Base-by-base conservation (phyloP, 2,329 filamentous ascomycete genomes). In the Cladophialophora yegresii region DNA sequence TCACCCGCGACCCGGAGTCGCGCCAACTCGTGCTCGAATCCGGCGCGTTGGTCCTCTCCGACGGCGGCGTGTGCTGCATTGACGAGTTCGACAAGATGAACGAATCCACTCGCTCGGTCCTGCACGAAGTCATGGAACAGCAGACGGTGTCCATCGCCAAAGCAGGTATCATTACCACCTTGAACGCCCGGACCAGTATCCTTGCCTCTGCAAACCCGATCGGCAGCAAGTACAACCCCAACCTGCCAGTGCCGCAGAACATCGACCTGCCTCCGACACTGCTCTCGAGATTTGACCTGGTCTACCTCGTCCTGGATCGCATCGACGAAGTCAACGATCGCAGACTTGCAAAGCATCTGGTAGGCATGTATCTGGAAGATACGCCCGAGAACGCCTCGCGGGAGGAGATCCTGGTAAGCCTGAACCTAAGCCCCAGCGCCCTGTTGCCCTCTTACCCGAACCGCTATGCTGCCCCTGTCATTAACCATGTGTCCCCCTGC, bases 171-270 rank as follows among this genome's bases (percentile, higher is more conserved):
- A 91, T 91, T 73, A 91, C 89, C 1, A 99, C 95, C 0, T 82
- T 99, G 66, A 99, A 99, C 75, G 95, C 95, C 28, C 85, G 95
- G 74, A 98, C 95, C 1, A 96, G 91, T 69, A 97, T 99, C 73
- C 86, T 99, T 32, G 95, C 95, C 16, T 98, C 93, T 10, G 95
- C 95, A 77, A 99, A 99, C 75, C 95, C 95, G 1, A 98, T 99
- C 70, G 95, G 95, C 72, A 96, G 92, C 79, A 93, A 96, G 75
- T 99, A 99, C 81, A 98, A 99, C 77, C 90, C 92, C 2, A 93
- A 96, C 73, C 81, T 99, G 26, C 93, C 95, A 0, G 95, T 99
- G 13, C 95, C 95, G 2, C 93, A 98, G 73, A 99, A 99, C 77
- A 99, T 99, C 72, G 95, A 99, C 74, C 86, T 99, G 8, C 95